Conservation (phyloP, 139 green algal species). For the Chlamydomonas applanata region DNA sequence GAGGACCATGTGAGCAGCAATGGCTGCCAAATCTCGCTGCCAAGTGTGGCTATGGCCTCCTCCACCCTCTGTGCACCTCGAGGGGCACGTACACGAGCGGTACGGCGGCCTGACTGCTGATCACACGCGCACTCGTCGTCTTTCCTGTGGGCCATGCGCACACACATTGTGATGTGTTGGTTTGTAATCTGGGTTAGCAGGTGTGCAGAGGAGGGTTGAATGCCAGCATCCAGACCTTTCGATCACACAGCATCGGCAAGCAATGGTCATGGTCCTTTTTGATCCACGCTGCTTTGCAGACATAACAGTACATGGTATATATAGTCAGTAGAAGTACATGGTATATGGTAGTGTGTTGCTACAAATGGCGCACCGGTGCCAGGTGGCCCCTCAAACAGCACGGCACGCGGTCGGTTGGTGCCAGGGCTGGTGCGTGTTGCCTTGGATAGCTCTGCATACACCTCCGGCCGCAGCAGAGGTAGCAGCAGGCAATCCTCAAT, state of each 20-base stretch:
- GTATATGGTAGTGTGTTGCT: too few species aligned
- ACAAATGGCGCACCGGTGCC: slow-evolving; percentile 56
- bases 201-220: too few species aligned
- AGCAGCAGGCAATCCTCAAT: slow-evolving; percentile 90
- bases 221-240: too few species aligned
- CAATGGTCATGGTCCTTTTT: too few species aligned
- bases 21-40: slow-evolving; percentile 73
- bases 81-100: slow-evolving; percentile 92
- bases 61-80: too few species aligned
- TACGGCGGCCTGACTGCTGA: slow-evolving; percentile 65
- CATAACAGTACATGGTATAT: too few species aligned
- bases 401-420: slow-evolving; percentile 69
- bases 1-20: slow-evolving; percentile 48
- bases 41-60: too few species aligned
- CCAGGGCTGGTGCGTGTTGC: slow-evolving; percentile 53
- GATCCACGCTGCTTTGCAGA: too few species aligned
- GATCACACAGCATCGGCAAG: too few species aligned
- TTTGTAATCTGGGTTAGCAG: too few species aligned
- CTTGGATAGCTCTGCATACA: slow-evolving; percentile 63
- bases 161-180: background rate
- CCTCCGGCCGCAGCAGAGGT: slow-evolving; percentile 78
- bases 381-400: slow-evolving; percentile 88
- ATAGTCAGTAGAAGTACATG: too few species aligned
- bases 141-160: slow-evolving; percentile 64
- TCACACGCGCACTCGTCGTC: slow-evolving; percentile 80